These are phyloP conservation scores for Mucor irregularis DNA, from an alignment of 371 early-diverging fungal genomes.

Conservation along the genomic window DNA sequence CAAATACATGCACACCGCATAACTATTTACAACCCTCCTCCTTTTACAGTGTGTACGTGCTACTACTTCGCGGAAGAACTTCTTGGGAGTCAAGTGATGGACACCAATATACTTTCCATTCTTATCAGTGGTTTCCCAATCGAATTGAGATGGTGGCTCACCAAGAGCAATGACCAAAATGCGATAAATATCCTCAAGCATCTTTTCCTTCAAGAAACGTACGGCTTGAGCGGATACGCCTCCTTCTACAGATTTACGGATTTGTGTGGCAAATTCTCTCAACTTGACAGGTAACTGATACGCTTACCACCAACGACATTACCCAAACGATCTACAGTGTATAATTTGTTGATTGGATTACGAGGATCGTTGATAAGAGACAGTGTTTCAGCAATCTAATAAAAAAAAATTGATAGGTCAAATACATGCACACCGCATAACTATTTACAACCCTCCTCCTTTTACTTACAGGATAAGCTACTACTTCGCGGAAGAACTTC, in stretches of 20 bases:
- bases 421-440: no score
- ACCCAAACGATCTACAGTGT: slow-evolving; percentile 79
- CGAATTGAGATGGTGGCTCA: slow-evolving; percentile 72
- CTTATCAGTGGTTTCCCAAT: slow-evolving; percentile 74
- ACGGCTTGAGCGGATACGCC: slow-evolving; percentile 45
- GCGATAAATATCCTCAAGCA: slow-evolving; percentile 71
- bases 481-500: slow-evolving; percentile 63
- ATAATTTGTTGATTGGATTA: slow-evolving; percentile 56
- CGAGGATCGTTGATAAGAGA: slow-evolving; percentile 84
- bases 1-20: no score
- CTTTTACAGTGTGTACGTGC: slow-evolving; percentile 52
- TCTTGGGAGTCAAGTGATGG: slow-evolving; percentile 62
- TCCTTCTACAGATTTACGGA: slow-evolving; percentile 51
- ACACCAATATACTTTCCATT: slow-evolving; percentile 65
- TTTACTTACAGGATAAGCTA: slow-evolving; percentile 56
- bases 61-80: slow-evolving; percentile 66
- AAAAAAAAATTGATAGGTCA: background rate
- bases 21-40: no score
- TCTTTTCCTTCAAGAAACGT: slow-evolving; percentile 53
- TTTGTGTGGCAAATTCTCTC: slow-evolving; percentile 67
- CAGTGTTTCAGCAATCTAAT: slow-evolving; percentile 61
- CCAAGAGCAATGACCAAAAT: slow-evolving; percentile 74
- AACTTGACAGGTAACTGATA: slow-evolving; percentile 71
- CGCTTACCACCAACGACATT: slow-evolving; percentile 73
- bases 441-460: no score